phyloP scores from a whole-genome alignment of 1,284 basidiomycete species.

The Singerocomus inundabilis region DNA sequence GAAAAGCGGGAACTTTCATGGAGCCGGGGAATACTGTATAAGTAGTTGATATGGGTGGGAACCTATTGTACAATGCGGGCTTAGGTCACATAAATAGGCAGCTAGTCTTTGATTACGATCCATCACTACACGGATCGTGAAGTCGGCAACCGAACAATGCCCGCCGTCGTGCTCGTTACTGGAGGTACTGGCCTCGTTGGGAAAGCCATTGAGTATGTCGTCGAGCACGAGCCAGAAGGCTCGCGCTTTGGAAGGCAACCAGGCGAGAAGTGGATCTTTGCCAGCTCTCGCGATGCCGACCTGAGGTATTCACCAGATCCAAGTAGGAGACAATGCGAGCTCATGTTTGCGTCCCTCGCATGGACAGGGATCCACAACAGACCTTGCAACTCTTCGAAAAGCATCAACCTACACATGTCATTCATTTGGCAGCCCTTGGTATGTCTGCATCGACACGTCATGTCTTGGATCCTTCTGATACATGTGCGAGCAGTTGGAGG shows the following conservation, averaged over 20 bases:
- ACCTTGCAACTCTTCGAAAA: constrained; percentile 76
- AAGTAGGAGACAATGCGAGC: neutral
- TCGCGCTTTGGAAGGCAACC: constrained; percentile 73
- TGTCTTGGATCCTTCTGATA: constrained; percentile 6
- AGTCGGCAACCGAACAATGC: constrained; percentile 28
- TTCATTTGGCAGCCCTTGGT: constrained; percentile 87
- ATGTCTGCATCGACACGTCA: constrained; percentile 22
- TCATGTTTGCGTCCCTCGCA: neutral
- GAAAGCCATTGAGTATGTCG: constrained; percentile 72
- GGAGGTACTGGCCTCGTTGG: constrained; percentile 88
- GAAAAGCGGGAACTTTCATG: constrained; percentile 11
- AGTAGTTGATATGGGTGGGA: constrained; percentile 16
- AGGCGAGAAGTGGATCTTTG: constrained; percentile 85
- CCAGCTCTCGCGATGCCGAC: constrained; percentile 74
- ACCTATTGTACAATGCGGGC: neutral
- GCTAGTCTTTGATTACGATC: neutral
- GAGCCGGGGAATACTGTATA: neutral
- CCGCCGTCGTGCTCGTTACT: constrained; percentile 71
- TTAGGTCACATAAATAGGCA: neutral
- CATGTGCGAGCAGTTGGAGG: constrained; percentile 67
- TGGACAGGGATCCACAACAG: constrained; percentile 57
- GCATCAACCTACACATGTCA: constrained; percentile 88
- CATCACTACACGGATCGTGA: constrained; percentile 1
- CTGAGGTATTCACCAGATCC: constrained; percentile 49
- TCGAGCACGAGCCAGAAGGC: constrained; percentile 73